Conservation (phyloP, 176 grass and related monocot species). For the Aegilops sharonensis region DNA sequence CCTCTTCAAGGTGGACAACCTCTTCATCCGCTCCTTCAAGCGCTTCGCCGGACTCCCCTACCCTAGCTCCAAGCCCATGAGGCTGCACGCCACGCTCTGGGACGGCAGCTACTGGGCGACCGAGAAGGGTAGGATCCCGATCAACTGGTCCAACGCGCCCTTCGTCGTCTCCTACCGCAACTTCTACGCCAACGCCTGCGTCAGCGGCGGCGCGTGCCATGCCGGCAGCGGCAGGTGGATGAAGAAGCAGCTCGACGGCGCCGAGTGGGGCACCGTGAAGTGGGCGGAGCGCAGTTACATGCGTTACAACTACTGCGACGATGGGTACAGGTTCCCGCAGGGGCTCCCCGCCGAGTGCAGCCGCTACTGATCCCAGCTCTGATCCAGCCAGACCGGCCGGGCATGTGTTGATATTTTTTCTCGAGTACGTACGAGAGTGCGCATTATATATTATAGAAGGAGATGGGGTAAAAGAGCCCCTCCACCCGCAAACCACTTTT, state of each 20-base stretch:
- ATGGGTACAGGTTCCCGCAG: neutral
- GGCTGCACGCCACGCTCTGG: slow-evolving; percentile 31
- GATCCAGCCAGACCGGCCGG: too few relatives aligned
- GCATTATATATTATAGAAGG: too few relatives aligned
- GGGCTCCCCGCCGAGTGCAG: slow-evolving; percentile 16
- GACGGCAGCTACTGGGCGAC: slow-evolving; percentile 46
- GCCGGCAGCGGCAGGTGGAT: neutral
- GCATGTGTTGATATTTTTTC: neutral
- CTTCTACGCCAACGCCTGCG: slow-evolving; percentile 7
- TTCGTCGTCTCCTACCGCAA: slow-evolving; percentile 11
- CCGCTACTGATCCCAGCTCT: neutral
- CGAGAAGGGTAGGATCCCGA: slow-evolving; percentile 23
- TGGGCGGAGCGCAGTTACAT: slow-evolving; percentile 8
- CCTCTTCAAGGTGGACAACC: slow-evolving; percentile 42
- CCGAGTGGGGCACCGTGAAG: neutral
- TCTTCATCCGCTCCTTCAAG: slow-evolving; percentile 7
- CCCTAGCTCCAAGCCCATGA: slow-evolving; percentile 42
- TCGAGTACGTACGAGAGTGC: too few relatives aligned
- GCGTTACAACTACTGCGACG: slow-evolving; percentile 18
- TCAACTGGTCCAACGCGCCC: slow-evolving; percentile 30
- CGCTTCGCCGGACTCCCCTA: slow-evolving; percentile 40
- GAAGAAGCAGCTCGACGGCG: neutral
- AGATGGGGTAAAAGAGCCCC: too few relatives aligned
- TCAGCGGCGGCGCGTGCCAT: neutral
- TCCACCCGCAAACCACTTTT: too few relatives aligned